These are phyloP conservation scores for Entomophthora muscae DNA, from an alignment of 371 early-diverging fungal species.

Conservation along the genomic window DNA sequence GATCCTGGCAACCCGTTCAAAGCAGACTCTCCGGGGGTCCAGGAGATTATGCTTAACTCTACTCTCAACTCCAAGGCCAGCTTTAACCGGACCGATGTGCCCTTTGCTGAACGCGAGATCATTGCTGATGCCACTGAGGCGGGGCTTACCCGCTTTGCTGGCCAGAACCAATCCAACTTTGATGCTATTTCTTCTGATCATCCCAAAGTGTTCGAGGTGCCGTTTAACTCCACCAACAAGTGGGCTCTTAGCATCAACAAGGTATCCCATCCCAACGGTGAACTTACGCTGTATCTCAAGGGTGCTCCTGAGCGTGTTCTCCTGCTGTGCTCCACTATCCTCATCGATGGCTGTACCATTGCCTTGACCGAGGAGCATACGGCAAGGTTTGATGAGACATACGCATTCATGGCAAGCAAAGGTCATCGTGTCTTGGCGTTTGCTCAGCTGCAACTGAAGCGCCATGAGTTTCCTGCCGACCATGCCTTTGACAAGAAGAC, in stretches of 20 bases:
- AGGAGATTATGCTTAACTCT: slow-evolving; percentile 51
- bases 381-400: slow-evolving; percentile 45
- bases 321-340: slow-evolving; percentile 45
- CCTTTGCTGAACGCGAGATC: slow-evolving; percentile 52
- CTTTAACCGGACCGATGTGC: slow-evolving; percentile 73
- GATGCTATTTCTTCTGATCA: slow-evolving; percentile 42
- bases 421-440: slow-evolving; percentile 92
- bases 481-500: slow-evolving; percentile 50
- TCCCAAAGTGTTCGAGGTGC: slow-evolving; percentile 88
- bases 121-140: slow-evolving; percentile 87
- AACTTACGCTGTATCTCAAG: slow-evolving; percentile 62
- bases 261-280: slow-evolving; percentile 42
- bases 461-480: slow-evolving; percentile 41
- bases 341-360: slow-evolving; percentile 23
- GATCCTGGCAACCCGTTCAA: slow-evolving; percentile 21
- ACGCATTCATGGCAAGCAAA: slow-evolving; percentile 66
- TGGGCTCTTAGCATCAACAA: slow-evolving; percentile 80
- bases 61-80: slow-evolving; percentile 63
- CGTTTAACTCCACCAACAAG: slow-evolving; percentile 90
- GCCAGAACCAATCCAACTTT: slow-evolving; percentile 33
- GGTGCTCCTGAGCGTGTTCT: slow-evolving; percentile 90
- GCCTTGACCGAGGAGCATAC: slow-evolving; percentile 40
- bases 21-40: slow-evolving; percentile 31
- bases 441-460: slow-evolving; percentile 48
- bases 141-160: slow-evolving; percentile 67